Evolutionary conservation across 805 yeast genomes (phyloP), one percentile per base, ranked within the genome.

Genomic region (Wickerhamomyces hampshirensis): DNA sequence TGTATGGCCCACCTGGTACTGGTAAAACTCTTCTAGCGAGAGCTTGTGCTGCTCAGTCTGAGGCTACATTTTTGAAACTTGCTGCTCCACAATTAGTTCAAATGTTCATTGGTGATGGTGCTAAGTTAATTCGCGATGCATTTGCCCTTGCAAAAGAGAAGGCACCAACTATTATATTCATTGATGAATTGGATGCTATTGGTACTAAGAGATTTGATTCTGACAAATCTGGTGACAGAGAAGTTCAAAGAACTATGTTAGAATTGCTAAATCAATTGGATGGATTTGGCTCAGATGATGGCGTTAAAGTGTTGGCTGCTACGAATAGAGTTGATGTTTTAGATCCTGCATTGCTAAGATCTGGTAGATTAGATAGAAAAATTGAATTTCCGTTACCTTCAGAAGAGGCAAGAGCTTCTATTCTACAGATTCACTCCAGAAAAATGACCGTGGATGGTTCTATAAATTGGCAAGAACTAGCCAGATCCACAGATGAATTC

Each of bases 1-100:
- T 93, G 89, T 93, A 93, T 59, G 99, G 99, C 26, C 98, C 99
- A 7, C 99, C 99, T 36, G 99, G 99, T 61, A 93, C 98, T 2
- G 99, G 99, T 61, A 93, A 93, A 65, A 93, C 98, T 2, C 69
- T 93, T 43, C 71, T 93, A 48, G 99, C 99, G 8, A 80, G 96
- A 60, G 98, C 98, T 2, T 95, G 97, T 67, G 99, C 99, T 17
- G 96, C 97, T 37, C 98, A 93, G 62, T 86, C 98, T 1, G 88
- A 89, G 62, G 98, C 98, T 12, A 93, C 98, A 0, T 93, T 93
- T 60, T 71, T 93, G 58, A 86, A 95, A 58, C 74, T 93, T 38
- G 98, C 97, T 1, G 99, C 98, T 26, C 96, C 98, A 7, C 98
- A 93, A 63, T 77, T 93, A 47, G 97, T 93, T 38, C 98, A 93